A percentile compares a stretch with the other conserved stretches of the same genome.
These are phyloP conservation scores for Acanthamoeba divionensis DNA, from an alignment of 208 protist species.

Conservation along the genomic window DNA sequence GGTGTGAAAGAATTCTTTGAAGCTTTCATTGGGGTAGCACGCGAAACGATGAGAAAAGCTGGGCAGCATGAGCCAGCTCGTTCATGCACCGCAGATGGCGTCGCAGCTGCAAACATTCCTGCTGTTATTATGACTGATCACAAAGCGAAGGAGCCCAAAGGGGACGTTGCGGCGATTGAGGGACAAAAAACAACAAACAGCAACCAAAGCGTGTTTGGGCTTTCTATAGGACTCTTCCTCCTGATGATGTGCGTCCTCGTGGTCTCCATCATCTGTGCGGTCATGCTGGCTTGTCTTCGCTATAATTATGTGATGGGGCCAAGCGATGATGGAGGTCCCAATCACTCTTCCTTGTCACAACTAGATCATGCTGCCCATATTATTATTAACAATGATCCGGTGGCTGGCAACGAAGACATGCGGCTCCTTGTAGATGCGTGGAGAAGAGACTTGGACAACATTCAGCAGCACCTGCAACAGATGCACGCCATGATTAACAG, in stretches of 20 bases:
- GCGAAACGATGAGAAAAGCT: background rate
- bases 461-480: slow-evolving; percentile 3
- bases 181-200: background rate
- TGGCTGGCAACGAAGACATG: background rate
- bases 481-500: background rate
- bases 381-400: no score
- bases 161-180: background rate
- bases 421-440: background rate
- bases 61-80: background rate
- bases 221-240: background rate
- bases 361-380: no score
- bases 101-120: background rate
- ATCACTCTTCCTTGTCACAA: background rate
- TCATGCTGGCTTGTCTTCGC: background rate
- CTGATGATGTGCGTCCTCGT: background rate
- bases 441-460: background rate
- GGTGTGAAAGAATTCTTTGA: slow-evolving; percentile 44
- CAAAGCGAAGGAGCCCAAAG: background rate
- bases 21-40: background rate
- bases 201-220: background rate
- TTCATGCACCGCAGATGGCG: background rate
- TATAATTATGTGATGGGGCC: no score
- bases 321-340: background rate
- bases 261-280: background rate
- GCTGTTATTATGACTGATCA: background rate